phyloP scores from a whole-genome alignment of 2,329 filamentous ascomycete genomes.

The Penicillium vulpinum region DNA sequence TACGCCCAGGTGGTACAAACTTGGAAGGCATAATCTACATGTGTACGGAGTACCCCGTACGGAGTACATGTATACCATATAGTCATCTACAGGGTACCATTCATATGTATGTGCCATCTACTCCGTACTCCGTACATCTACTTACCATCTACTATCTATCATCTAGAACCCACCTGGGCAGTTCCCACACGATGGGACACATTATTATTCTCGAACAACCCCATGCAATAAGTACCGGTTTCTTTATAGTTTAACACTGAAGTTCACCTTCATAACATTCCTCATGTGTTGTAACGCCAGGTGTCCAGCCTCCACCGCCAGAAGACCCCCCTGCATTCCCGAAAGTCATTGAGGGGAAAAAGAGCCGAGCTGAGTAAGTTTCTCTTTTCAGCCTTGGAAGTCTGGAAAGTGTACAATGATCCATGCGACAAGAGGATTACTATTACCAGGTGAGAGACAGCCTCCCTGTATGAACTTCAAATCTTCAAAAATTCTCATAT shows the following conservation, averaged over 20 bases:
- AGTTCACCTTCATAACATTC: background rate
- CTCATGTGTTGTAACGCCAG: constrained; percentile 10
- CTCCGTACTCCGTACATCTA: too few relatives aligned
- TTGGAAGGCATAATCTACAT: too few relatives aligned
- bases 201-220: background rate
- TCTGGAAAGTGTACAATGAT: background rate
- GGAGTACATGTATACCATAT: too few relatives aligned
- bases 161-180: background rate
- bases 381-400: background rate
- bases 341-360: background rate
- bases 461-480: background rate
- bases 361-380: background rate
- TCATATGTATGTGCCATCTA: too few relatives aligned
- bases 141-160: background rate
- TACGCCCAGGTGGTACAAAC: too few relatives aligned
- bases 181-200: background rate
- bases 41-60: too few relatives aligned
- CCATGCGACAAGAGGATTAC: too few relatives aligned
- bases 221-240: background rate
- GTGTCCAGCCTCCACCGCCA: constrained; percentile 2
- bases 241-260: background rate
- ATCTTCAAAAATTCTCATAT: background rate
- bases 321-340: constrained; percentile 13
- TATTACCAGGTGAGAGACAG: too few relatives aligned
- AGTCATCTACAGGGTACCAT: too few relatives aligned